Evolutionary conservation across 2,329 filamentous ascomycete genomes (phyloP), one percentile per base, ranked within the genome.

Genomic region (Xylogone sp.): DNA sequence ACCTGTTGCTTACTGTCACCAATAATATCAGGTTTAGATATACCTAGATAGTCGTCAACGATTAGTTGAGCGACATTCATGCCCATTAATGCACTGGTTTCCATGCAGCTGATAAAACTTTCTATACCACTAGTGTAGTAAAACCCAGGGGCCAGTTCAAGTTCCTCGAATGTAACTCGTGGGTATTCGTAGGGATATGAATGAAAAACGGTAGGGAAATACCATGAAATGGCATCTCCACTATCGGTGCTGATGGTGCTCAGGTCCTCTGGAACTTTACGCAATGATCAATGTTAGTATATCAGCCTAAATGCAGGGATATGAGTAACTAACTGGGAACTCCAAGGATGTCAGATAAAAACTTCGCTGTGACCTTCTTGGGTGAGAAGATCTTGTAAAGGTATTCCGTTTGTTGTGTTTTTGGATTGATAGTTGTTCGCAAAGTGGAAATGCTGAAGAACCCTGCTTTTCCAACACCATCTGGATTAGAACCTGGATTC

Each of bases 31-130:
- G 52, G 42, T 9, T 50, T 48, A 20, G 53, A 20, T 1, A 54
- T 12, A 61, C 56, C 68, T 56, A 67, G 62, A 68, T 77, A 82
- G 48, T 81, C 80, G 61, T 92, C 81, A 0, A 84, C 76, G 44
- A 93, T 75, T 49, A 94, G 71, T 56, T 76, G 78, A 8, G 89
- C 90, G 19, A 94, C 84, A 64, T 94, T 94, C 79, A 81, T 90
- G 1, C 94, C 94, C 83, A 94, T 94, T 59, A 97, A 70, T 1
- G 90, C 88, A 67, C 86, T 96, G 6, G 94, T 97, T 75, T 99
- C 94, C 94, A 99, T 97, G 0, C 91, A 96, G 9, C 88, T 94
- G 59, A 97, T 95, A 67, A 99, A 97, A 59, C 87, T 87, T 71
- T 97, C 93, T 43, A 97, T 95, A 2, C 82, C 84, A 10, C 82